Percentiles rank a stretch among this genome's conserved stretches.
These are phyloP conservation scores for Rutstroemia sydowiana DNA, from an alignment of 2,329 filamentous ascomycete genomes.

Conservation along the genomic window DNA sequence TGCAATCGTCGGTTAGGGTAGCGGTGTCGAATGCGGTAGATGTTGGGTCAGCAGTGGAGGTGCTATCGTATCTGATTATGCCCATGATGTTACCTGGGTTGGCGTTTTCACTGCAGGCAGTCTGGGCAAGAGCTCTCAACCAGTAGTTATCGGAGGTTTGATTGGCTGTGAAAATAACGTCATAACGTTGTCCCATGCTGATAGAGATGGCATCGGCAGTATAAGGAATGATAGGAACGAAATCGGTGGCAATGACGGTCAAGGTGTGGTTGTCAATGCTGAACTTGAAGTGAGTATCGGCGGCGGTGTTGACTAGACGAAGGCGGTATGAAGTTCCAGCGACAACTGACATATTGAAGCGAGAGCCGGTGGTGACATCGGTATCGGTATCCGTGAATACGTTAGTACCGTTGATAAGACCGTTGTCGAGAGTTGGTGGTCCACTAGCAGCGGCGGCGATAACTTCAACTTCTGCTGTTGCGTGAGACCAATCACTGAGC, in stretches of 20 bases:
- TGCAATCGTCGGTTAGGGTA: conserved; percentile 18
- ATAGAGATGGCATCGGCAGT: conserved; percentile 33
- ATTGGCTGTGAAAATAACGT: conserved; percentile 38
- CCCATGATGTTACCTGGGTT: conserved; percentile 42
- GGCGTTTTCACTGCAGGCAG: conserved; percentile 48
- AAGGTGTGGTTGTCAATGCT: conserved; percentile 43
- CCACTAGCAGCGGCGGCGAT: conserved; percentile 13
- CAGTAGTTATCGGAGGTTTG: conserved; percentile 43
- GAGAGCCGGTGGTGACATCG: background rate
- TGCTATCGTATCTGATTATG: conserved; percentile 41
- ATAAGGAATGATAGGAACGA: conserved; percentile 32
- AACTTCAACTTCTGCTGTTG: conserved; percentile 18
- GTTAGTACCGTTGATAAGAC: conserved; percentile 21
- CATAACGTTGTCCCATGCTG: conserved; percentile 43
- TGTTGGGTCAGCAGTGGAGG: conserved; percentile 26
- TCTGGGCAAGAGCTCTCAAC: conserved; percentile 48
- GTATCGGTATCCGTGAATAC: conserved; percentile 1
- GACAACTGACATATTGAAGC: conserved; percentile 29
- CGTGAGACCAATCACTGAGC: conserved; percentile 27
- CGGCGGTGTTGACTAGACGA: conserved; percentile 37
- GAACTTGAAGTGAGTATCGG: conserved; percentile 38
- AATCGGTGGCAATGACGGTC: conserved; percentile 57
- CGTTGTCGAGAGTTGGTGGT: conserved; percentile 26
- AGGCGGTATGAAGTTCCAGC: conserved; percentile 37
- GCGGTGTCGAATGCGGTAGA: conserved; percentile 17